A percentile compares a stretch with the other conserved stretches of the same genome.
Evolutionary conservation across 768 basidiomycete species (phyloP).

Genomic region (Suillus paluster): DNA sequence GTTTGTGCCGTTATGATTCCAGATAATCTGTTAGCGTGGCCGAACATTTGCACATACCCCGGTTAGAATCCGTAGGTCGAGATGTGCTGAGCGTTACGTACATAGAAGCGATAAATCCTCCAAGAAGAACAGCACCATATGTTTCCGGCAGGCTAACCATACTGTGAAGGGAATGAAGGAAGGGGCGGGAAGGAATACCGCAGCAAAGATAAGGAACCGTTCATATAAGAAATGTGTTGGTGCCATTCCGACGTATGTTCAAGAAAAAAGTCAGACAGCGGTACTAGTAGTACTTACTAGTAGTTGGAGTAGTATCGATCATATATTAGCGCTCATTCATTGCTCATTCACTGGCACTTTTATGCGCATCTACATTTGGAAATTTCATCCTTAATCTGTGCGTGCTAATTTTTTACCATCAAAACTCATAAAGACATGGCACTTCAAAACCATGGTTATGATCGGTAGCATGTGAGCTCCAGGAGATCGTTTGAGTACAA

Average conservation of each 20-base stretch:
- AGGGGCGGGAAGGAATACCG: not conserved
- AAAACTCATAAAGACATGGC: not conserved
- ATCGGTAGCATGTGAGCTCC: not conserved
- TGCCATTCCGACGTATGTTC: not conserved
- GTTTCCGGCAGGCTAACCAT: conserved; percentile 21
- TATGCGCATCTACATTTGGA: not conserved
- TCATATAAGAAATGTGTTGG: not conserved
- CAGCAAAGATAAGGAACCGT: no score
- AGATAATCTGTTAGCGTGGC: conserved; percentile 22
- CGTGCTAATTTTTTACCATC: not conserved
- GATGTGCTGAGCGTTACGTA: conserved; percentile 10
- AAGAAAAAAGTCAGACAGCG: not conserved
- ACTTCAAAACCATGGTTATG: not conserved
- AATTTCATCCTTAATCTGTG: not conserved
- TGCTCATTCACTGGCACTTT: not conserved
- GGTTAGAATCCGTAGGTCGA: not conserved
- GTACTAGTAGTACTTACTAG: not conserved
- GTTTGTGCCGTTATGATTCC: conserved; percentile 32
- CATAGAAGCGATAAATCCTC: conserved; percentile 34
- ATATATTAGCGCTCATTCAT: no score
- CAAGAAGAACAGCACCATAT: conserved; percentile 32
- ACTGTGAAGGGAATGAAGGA: not conserved
- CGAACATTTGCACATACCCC: no score
- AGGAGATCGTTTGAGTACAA: no score
- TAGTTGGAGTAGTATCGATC: not conserved